A percentile compares a stretch with the other conserved stretches of the same genome.
These are phyloP conservation scores for Elsinoe arachidis DNA, from an alignment of 2,329 filamentous ascomycete genomes.

Conservation along the genomic window DNA sequence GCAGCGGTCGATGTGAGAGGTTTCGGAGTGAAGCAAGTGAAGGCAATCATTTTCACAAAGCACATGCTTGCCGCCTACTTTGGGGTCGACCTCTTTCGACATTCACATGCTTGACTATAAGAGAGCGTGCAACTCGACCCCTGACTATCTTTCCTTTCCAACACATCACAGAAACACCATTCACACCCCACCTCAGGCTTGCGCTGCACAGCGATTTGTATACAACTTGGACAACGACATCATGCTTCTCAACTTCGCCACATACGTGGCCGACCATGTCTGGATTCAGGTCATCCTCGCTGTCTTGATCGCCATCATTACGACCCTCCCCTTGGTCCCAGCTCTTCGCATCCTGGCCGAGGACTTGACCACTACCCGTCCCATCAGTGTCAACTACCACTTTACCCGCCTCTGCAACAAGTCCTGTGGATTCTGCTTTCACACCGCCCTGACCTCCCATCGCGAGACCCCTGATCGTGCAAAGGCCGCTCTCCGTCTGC, in stretches of 20 bases:
- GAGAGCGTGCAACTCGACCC: no score
- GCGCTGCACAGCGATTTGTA: no score
- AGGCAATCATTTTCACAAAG: neutral
- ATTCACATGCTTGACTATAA: no score
- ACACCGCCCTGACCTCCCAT: slow-evolving; percentile 44
- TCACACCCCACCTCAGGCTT: no score
- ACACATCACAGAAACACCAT: no score
- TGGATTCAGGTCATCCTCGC: neutral
- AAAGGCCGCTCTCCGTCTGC: slow-evolving; percentile 38
- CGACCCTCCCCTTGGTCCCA: neutral
- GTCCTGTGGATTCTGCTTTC: slow-evolving; percentile 48
- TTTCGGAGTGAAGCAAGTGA: neutral
- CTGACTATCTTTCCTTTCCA: no score
- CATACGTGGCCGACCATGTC: neutral
- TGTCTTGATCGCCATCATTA: neutral
- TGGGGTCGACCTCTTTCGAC: neutral
- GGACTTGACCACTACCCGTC: slow-evolving; percentile 15
- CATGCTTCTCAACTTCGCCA: neutral
- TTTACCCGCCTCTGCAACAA: slow-evolving; percentile 43
- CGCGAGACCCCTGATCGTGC: slow-evolving; percentile 34
- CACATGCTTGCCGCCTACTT: neutral
- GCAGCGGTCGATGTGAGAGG: neutral
- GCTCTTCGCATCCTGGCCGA: neutral
- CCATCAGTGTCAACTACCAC: slow-evolving; percentile 41
- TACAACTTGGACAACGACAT: neutral